Base-by-base conservation (phyloP, 768 basidiomycete species). In the Lepiota venenata region DNA sequence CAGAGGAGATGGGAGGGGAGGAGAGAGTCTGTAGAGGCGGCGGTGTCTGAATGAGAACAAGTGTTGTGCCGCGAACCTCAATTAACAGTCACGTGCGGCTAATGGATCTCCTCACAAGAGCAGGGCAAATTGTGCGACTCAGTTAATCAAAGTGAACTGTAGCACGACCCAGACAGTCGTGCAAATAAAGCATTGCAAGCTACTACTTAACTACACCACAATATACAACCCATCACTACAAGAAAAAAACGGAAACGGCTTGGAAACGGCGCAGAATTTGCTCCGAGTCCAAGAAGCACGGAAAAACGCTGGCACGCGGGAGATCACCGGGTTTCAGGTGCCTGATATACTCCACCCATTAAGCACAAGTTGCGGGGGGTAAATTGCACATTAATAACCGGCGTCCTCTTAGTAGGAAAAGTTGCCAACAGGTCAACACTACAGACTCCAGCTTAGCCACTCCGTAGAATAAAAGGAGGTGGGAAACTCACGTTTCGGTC, bases 341-440 rank as follows among this genome's bases (percentile, higher is more conserved):
- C 72, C 39, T 84, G 71, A 65, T 85, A 88, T 40, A 77, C 78
- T 4, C 96, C 96, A 15, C 89, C 88, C 42, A 89, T 91, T 52
- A 98, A 72, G 68, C 93, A 95, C 32, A 99, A 78, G 69, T 99
- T 99, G 12, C 96, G 83, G 25, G 93, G 84, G 8, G 97, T 98
- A 64, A 98, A 97, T 60, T 97, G 92, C 9, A 94, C 86, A 63
- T 95, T 88, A 21, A 84, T 83, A 60, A 98, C 82, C 1, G 97
- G 95, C 22, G 97, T 98, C 50, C 94, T 82, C 74, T 98, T 99
- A 27, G 97, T 99, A 6, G 91, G 90, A 67, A 93, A 97, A 0
- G 95, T 95, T 2, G 91, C 80, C 2, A 98, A 69, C 25, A 98
- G 77, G 65, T 98, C 96, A 16, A 79, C 75, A 16, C 96, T 98